Evolutionary conservation across 2,329 filamentous ascomycete species (phyloP), one percentile per base, ranked within the genome.

Genomic region (Hawksworthiomyces lignivorus): DNA sequence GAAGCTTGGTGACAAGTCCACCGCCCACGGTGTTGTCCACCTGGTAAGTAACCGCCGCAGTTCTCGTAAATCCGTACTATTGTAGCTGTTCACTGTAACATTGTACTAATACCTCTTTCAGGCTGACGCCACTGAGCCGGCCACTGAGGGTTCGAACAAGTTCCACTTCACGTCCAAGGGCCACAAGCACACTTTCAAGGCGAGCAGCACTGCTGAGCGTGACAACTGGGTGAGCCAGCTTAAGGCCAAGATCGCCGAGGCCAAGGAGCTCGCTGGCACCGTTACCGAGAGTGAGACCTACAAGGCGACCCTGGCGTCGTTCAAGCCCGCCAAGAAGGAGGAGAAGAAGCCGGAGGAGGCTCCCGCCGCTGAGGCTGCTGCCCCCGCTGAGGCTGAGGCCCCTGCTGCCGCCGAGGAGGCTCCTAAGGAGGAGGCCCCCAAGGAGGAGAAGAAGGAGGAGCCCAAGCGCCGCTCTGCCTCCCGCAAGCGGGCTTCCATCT

Each of bases 181-280:
- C 54, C 83, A 94, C 69, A 94, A 95, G 80, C 88, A 96, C 76
- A 77, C 77, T 47, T 95, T 98, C 75, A 90, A 96, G 77, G 87
- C 90, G 44, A 58, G 70, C 56, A 82, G 60, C 56, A 56, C 76
- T 36, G 70, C 78, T 46, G 88, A 96, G 69, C 88, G 90, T 60
- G 87, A 95, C 65, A 87, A 84, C 75, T 97, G 92, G 92, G 78
- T 94, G 56, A 69, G 80, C 49, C 84, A 89, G 58, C 64, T 95
- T 54, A 88, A 92, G 77, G 68, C 76, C 57, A 87, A 89, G 73
- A 77, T 85, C 40, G 75, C 80, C 39, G 87, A 94, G 69, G 89
- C 87, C 57, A 94, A 92, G 75, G 82, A 83, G 55, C 70, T 85
- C 45, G 82, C 81, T 57, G 72, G 84, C 51, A 74, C 74, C 43